These are phyloP conservation scores for Vanrija sp. DNA, from an alignment of 1,284 basidiomycete species.

Conservation along the genomic window DNA sequence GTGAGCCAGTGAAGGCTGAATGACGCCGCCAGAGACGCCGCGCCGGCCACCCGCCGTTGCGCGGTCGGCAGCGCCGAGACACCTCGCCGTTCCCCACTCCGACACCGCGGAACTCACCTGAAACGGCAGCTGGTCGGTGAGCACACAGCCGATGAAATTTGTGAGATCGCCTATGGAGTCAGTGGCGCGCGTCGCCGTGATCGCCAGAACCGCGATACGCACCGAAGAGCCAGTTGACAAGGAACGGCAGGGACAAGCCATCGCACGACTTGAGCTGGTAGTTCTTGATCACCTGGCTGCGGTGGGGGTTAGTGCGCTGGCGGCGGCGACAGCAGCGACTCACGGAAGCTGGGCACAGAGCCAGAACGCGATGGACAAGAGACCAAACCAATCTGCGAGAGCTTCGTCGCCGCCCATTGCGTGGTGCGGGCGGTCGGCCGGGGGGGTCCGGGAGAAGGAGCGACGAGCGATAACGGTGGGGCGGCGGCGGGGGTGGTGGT, in stretches of 20 bases:
- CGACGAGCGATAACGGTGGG: background rate
- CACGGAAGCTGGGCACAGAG: slow-evolving; percentile 86
- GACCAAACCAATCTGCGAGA: slow-evolving; percentile 51
- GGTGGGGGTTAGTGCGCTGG: background rate
- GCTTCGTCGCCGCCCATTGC: background rate
- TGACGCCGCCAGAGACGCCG: no score
- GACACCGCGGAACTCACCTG: slow-evolving; percentile 57
- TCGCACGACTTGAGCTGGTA: slow-evolving; percentile 68
- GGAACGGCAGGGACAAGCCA: slow-evolving; percentile 81
- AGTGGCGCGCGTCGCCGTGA: background rate
- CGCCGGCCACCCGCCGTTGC: no score
- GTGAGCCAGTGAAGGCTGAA: background rate
- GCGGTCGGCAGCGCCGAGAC: no score
- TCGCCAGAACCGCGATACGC: slow-evolving; percentile 26
- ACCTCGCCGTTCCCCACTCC: no score
- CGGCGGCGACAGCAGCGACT: slow-evolving; percentile 50
- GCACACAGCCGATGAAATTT: slow-evolving; percentile 78
- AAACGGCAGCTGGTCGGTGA: slow-evolving; percentile 90
- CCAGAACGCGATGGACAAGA: slow-evolving; percentile 79
- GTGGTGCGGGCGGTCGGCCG: background rate
- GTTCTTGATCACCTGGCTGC: slow-evolving; percentile 78
- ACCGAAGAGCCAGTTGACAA: slow-evolving; percentile 87
- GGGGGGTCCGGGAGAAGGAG: background rate
- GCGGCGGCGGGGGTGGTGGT: background rate
- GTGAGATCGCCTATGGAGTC: slow-evolving; percentile 69